A percentile compares a stretch with the other conserved stretches of the same genome.
phyloP scores from a whole-genome alignment of 495 filamentous ascomycete species.

The Echria macrotheca region DNA sequence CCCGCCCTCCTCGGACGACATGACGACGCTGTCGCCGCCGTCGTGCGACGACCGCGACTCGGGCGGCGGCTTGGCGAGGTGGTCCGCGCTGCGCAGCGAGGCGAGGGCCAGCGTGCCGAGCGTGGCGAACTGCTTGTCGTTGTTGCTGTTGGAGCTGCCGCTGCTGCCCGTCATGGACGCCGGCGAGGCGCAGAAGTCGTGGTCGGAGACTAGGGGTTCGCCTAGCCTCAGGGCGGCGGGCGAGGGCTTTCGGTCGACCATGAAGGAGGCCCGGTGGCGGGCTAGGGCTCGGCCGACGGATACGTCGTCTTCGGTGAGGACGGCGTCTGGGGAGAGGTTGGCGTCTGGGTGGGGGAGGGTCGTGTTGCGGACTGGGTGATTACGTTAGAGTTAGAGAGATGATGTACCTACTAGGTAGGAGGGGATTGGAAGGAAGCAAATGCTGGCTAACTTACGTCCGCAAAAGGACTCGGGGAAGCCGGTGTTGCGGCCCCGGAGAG shows the following conservation, averaged over 20 bases:
- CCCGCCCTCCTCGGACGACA: neutral
- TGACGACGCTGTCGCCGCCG: conserved; percentile 14
- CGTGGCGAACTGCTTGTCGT: conserved; percentile 2
- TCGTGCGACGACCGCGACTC: conserved; percentile 14
- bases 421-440: neutral
- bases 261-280: conserved; percentile 24
- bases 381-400: too few relatives aligned
- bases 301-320: conserved; percentile 29
- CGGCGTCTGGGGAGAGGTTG: conserved; percentile 27
- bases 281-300: conserved; percentile 16
- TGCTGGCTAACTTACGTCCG: conserved; percentile 17
- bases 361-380: conserved; percentile 30
- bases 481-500: conserved; percentile 23
- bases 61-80: neutral
- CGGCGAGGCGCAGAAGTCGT: too few relatives aligned
- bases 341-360: conserved; percentile 34
- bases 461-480: conserved; percentile 33
- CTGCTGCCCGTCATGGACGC: too few relatives aligned
- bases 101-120: conserved; percentile 14
- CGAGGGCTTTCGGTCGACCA: conserved; percentile 8
- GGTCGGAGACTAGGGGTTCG: neutral
- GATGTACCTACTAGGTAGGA: too few relatives aligned
- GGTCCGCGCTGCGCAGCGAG: conserved; percentile 14
- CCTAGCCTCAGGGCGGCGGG: neutral
- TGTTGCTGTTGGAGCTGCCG: too few relatives aligned